Percentiles rank a stretch among this genome's conserved stretches.
Evolutionary conservation across 2,329 filamentous ascomycete genomes (phyloP).

Genomic region (Phyllosticta citrichinensis): DNA sequence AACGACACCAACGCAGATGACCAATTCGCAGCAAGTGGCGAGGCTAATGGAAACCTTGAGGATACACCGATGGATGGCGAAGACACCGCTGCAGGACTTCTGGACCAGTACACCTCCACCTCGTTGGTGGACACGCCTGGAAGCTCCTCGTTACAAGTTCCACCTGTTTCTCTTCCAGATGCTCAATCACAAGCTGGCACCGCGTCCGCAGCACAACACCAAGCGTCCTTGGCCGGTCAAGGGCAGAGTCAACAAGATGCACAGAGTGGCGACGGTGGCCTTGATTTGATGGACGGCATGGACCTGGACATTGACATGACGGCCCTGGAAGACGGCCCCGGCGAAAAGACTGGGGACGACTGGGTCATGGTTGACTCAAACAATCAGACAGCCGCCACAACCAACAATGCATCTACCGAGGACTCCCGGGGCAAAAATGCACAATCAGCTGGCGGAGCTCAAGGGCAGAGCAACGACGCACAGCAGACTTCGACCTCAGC

Average conservation of each 20-base stretch:
- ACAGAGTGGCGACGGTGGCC: conserved; percentile 20
- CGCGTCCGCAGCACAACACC: conserved; percentile 27
- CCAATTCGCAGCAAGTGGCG: conserved; percentile 13
- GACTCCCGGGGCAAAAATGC: conserved; percentile 15
- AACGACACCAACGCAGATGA: conserved; percentile 3
- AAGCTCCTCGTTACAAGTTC: conserved; percentile 48
- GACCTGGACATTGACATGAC: conserved; percentile 47
- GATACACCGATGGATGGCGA: conserved; percentile 21
- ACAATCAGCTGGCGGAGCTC: conserved; percentile 12
- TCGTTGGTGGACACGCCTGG: conserved; percentile 51
- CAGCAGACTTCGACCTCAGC: not conserved
- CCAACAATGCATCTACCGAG: conserved; percentile 7
- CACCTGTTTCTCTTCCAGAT: conserved; percentile 42
- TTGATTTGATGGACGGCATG: conserved; percentile 16
- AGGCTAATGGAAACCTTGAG: conserved; percentile 4
- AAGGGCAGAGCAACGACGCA: not conserved
- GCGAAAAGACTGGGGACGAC: conserved; percentile 18
- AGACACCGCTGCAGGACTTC: conserved; percentile 46
- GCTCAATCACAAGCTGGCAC: conserved; percentile 39
- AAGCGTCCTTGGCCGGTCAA: not conserved
- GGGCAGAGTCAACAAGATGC: conserved; percentile 16
- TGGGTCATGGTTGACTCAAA: conserved; percentile 24
- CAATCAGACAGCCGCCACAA: not conserved
- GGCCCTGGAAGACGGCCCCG: conserved; percentile 35
- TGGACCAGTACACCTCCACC: conserved; percentile 59